These are phyloP conservation scores for Aspergillus piperis DNA, from an alignment of 2,329 filamentous ascomycete genomes.

Conservation along the genomic window DNA sequence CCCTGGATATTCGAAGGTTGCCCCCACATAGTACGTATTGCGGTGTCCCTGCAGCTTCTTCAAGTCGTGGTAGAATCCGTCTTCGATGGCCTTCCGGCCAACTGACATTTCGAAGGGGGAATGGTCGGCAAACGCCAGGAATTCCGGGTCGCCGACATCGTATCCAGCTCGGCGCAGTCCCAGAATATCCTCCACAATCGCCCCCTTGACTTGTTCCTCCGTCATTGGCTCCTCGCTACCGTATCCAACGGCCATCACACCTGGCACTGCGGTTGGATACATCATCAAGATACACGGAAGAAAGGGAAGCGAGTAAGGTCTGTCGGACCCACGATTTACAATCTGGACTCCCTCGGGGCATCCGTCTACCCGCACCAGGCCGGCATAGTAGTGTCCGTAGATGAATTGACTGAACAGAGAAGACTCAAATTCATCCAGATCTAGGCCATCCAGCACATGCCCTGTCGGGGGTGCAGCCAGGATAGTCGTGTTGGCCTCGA, in stretches of 20 bases:
- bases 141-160: conserved; percentile 10
- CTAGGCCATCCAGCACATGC: conserved; percentile 33
- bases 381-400: conserved; percentile 30
- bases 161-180: conserved; percentile 1
- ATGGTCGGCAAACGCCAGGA: conserved; percentile 23
- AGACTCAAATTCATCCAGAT: conserved; percentile 34
- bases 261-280: background rate
- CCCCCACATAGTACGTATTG: conserved; percentile 45
- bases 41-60: conserved; percentile 42
- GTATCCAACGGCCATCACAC: conserved; percentile 2
- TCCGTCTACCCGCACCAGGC: conserved; percentile 32
- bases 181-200: conserved; percentile 7
- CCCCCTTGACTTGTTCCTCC: conserved; percentile 5
- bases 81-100: conserved; percentile 29
- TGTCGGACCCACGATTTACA: conserved; percentile 12
- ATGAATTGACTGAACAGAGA: conserved; percentile 36
- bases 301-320: conserved; percentile 9
- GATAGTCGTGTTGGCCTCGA: conserved; percentile 40
- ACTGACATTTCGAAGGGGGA: conserved; percentile 34
- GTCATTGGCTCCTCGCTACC: conserved; percentile 7
- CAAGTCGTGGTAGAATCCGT: conserved; percentile 40
- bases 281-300: conserved; percentile 12
- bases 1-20: conserved; percentile 14
- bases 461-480: conserved; percentile 40
- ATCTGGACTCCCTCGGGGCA: conserved; percentile 17